Percentiles rank a stretch among this genome's conserved stretches.
Conservation (phyloP, 208 protist species). For the Kentomonas sorsogonicus region DNA sequence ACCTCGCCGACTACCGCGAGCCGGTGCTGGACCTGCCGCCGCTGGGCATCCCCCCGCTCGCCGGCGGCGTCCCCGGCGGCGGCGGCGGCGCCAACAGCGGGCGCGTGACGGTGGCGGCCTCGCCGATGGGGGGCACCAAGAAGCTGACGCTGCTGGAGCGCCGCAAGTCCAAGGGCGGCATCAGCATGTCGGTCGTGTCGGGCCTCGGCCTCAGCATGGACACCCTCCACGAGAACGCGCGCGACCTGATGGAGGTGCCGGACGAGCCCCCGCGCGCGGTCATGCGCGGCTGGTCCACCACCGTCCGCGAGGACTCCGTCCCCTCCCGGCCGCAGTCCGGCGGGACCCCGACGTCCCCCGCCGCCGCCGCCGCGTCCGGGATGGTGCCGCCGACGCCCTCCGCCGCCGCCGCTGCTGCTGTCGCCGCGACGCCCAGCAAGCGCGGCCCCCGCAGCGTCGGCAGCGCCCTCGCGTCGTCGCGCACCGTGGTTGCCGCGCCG, state of each 20-base stretch:
- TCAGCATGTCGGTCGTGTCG: slow-evolving; percentile 54
- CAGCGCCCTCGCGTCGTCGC: no score
- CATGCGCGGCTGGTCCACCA: slow-evolving; percentile 68
- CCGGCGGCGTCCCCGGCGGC: neutral
- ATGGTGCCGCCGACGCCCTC: no score
- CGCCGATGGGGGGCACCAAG: slow-evolving; percentile 8
- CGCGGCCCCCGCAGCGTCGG: no score
- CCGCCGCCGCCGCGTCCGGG: no score
- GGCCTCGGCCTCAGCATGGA: slow-evolving; percentile 67
- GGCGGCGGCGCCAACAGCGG: slow-evolving; percentile 4
- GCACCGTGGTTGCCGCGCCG: no score
- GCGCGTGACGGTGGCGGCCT: neutral
- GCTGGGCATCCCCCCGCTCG: no score
- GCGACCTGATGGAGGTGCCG: slow-evolving; percentile 12
- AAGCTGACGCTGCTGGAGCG: slow-evolving; percentile 72
- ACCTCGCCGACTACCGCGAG: neutral
- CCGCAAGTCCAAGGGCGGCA: slow-evolving; percentile 40
- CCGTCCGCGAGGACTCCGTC: slow-evolving; percentile 13
- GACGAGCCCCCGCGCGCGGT: slow-evolving; percentile 13
- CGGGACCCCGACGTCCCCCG: neutral
- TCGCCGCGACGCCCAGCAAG: no score
- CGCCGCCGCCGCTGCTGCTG: no score
- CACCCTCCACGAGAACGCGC: slow-evolving; percentile 46
- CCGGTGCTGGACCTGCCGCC: no score
- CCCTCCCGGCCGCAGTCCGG: neutral